A percentile compares a stretch with the other conserved stretches of the same genome.
Conservation (phyloP, 306 rosid genomes). For the Senna tora region DNA sequence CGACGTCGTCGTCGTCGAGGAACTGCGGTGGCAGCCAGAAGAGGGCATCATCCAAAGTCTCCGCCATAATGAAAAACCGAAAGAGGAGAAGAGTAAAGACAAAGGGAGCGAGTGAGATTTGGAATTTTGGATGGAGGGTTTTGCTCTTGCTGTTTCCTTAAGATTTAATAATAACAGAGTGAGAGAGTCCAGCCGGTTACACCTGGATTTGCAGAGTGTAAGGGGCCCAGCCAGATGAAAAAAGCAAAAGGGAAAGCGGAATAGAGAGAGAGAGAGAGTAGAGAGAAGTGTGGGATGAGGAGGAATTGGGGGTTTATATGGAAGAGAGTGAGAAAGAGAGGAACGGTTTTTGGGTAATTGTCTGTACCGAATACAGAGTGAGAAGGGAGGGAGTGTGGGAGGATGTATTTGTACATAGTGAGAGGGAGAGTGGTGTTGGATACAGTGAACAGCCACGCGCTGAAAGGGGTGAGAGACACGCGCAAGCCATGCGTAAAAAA, state of each 20-base stretch:
- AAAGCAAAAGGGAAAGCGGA: not conserved
- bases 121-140: not conserved
- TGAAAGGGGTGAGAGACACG: not conserved
- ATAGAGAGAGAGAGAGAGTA: constrained; percentile 4
- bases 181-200: not conserved
- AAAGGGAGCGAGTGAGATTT: not conserved
- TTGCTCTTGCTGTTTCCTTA: constrained; percentile 15
- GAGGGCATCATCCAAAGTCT: constrained; percentile 58
- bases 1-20: constrained; percentile 56
- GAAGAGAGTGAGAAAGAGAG: not conserved
- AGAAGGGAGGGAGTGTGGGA: not conserved
- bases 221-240: constrained; percentile 25
- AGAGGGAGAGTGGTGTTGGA: not conserved
- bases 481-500: not conserved
- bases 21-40: constrained; percentile 84
- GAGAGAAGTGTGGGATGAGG: too few relatives aligned
- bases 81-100: not conserved
- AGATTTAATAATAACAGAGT: constrained; percentile 40
- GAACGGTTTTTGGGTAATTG: not conserved
- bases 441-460: not conserved
- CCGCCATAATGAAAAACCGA: not conserved
- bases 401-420: not conserved
- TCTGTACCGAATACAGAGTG: not conserved
- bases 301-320: not conserved
- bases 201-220: constrained; percentile 23